Base-by-base conservation (phyloP, 2,329 filamentous ascomycete species). In the Diaporthe destruens region DNA sequence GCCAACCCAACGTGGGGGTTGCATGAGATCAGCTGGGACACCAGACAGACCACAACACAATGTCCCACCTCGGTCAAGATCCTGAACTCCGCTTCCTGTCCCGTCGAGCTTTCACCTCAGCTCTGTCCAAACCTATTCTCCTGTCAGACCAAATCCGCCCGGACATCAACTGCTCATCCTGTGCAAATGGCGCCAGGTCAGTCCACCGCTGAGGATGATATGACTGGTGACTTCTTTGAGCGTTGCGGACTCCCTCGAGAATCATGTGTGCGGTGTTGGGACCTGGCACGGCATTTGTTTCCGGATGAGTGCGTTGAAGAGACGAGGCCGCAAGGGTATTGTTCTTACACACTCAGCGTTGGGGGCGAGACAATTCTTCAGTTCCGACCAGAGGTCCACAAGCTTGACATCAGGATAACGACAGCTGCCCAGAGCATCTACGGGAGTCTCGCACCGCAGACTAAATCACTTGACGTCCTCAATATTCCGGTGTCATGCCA, bases 281-380 rank as follows among this genome's bases (percentile, higher is more conserved):
- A 75, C 3, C 82, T 84, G 61, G 79, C 81, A 18, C 73, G 71
- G 51, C 68, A 77, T 20, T 76, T 75, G 0, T 85, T 83, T 63
- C 80, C 82, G 0, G 74, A 73, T 6, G 66, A 72, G n/a, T 67
- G 76, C 3, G 77, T 84, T 34, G 74, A 75, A 4, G 80, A 83
- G 3, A 80, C 80, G 9, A 75, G 80, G 8, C 80, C 80, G 6
- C 87, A 88, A 75, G 87, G 87, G 23, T 87, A 86, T 74, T 89
- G 87, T 75, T 88, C 87, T 2, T 84, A 87, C 75, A 88, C 87
- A 0, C 74, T 88, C 8, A 78, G 80, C 32, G 78, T 86, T 20
- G 82, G 81, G 12, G 74, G 79, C 6, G 76, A 81, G n/a, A 76
- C 74, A 16, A 77, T 87, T 59, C 75, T 88, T 6, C 87, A 89